Conservation (phyloP, 352 stramenopile species). For the Pythium rishiriense region DNA sequence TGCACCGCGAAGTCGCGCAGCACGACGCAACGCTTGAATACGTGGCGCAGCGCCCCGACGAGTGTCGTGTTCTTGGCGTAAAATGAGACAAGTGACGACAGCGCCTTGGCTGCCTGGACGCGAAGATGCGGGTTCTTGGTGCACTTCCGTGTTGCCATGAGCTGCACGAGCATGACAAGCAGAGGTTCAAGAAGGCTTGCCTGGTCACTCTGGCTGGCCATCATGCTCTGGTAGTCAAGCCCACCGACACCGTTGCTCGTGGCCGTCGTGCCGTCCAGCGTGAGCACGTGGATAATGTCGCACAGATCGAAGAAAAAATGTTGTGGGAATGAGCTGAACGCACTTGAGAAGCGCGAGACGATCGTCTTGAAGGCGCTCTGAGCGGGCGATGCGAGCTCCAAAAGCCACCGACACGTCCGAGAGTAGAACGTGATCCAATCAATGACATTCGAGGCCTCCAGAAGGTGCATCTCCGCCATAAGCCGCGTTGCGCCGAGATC, state of each 20-base stretch:
- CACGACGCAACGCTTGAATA: conserved; percentile 46
- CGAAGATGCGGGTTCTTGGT: conserved; percentile 76
- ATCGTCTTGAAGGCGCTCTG: conserved; percentile 49
- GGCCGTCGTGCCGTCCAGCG: conserved; percentile 32
- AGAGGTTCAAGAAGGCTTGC: conserved; percentile 49
- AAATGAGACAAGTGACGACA: conserved; percentile 60
- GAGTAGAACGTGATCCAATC: conserved; percentile 66
- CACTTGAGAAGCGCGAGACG: conserved; percentile 42
- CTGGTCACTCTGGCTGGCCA: conserved; percentile 2
- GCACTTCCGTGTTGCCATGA: conserved; percentile 48
- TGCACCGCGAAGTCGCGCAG: conserved; percentile 41
- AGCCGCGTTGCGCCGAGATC: conserved; percentile 48
- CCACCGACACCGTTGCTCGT: conserved; percentile 2
- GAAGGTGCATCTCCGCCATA: conserved; percentile 59
- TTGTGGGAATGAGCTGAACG: conserved; percentile 60
- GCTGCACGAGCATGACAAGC: conserved; percentile 60
- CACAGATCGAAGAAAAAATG: conserved; percentile 81
- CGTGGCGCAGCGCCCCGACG: conserved; percentile 30
- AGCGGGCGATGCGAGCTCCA: conserved; percentile 36
- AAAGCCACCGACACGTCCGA: conserved; percentile 52
- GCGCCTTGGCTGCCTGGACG: conserved; percentile 56
- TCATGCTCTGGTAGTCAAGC: conserved; percentile 32
- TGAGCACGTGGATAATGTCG: conserved; percentile 56
- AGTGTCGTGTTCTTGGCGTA: conserved; percentile 53
- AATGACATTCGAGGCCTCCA: conserved; percentile 49